phyloP scores from a whole-genome alignment of 495 filamentous ascomycete species.

The Aspergillus saccharolyticus region DNA sequence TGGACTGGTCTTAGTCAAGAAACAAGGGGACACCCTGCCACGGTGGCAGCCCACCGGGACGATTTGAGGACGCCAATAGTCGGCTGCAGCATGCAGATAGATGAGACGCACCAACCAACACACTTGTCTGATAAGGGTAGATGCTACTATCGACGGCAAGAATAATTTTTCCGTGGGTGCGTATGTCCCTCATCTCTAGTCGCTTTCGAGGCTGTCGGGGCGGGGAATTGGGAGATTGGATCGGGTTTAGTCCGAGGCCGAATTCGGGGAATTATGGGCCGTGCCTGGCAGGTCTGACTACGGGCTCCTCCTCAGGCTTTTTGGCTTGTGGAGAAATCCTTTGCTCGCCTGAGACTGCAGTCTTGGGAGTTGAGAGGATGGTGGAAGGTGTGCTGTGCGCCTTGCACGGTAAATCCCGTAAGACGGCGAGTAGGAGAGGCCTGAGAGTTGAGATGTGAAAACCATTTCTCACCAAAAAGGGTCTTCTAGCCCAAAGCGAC shows the following conservation, averaged over 20 bases:
- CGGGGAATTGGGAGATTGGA: neutral
- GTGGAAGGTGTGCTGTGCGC: neutral
- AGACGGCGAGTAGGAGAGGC: neutral
- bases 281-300: neutral
- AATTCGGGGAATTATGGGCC: conserved; percentile 1
- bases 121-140: neutral
- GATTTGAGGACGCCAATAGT: neutral
- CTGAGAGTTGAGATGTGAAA: no score
- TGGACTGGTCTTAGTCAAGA: neutral
- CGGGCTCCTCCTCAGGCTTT: neutral
- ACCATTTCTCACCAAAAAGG: no score
- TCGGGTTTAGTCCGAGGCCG: conserved; percentile 3
- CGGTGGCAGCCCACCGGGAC: neutral
- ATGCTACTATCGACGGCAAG: neutral
- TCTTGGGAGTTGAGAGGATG: neutral
- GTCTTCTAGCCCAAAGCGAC: no score
- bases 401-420: neutral
- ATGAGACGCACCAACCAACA: neutral
- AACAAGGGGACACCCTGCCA: neutral
- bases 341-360: neutral
- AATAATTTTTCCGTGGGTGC: conserved; percentile 1
- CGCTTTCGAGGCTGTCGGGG: neutral
- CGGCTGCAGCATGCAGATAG: neutral
- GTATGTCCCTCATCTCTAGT: neutral
- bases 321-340: neutral